Base-by-base conservation (phyloP, 768 basidiomycete genomes). In the Tricholoma hemisulphureum region DNA sequence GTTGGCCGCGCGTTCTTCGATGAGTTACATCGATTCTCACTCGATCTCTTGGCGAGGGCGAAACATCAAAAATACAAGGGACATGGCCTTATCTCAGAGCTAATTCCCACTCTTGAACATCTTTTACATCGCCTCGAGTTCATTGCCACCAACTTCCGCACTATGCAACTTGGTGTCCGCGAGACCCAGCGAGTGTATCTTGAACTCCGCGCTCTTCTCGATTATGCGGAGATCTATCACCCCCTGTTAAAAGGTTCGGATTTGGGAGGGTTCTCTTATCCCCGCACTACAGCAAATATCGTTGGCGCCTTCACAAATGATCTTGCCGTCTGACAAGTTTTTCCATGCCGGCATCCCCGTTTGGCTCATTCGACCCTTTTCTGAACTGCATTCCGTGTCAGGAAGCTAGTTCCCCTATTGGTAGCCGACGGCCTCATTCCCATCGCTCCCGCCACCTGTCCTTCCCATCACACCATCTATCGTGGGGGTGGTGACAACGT, bases 291-390 rank as follows among this genome's bases (percentile, higher is more conserved):
- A 6, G 13, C 46, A 13, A 48, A 48, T 26, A 5, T 51, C 2
- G 6, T 52, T 1, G 58, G 58, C 3, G 50, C 39, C 10, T 59
- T 56, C 26, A 59, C 54, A 0, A 23, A 3, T 7, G 39, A 51
- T 20, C 16, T 59, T 7, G 21, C 9, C 3, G 21, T 53, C 16
- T 60, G 52, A 52, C 14, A 45, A 53, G 11, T 20, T 60, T 1
- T 54, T 45, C n/a, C 21, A 32, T 7, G 32, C 29, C 20, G 46
- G 39, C 2, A 46, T 60, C 5, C 56, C 52, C 10, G 56, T 57
- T 5, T 60, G 37, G 28, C 21, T 60, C 21, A 53, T 60, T 26
- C 43, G 46, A 14, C 18, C 41, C 2, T 41, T 31, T 13, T 16
- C 3, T 2, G 14, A 28, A 14, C 20, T 56, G 7, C 24, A 18